Evolutionary conservation across 768 basidiomycete species (phyloP), one percentile per base, ranked within the genome.

Genomic region (Termitomyces bulborhizus): DNA sequence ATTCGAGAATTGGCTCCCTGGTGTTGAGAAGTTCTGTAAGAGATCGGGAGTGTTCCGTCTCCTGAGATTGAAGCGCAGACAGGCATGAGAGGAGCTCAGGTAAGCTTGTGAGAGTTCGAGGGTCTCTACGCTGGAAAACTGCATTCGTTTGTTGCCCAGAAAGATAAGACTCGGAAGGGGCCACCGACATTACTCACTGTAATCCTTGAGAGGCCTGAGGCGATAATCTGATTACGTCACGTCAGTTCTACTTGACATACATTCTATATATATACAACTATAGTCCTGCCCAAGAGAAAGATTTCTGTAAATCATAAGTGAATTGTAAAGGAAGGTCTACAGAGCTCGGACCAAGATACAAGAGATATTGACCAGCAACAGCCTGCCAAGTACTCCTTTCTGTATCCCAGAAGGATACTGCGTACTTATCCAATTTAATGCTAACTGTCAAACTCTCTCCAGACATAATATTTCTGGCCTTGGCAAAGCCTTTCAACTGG

Each of bases 11-110:
- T 4, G 88, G 85, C 29, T 85, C 80, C 47, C 82, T 76, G 55
- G 84, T 77, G 46, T 86, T 80, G 11, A 97, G 75, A 29, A 94
- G 73, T 41, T 81, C 76, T 4, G 88, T 76, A 51, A 97, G 80
- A 7, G 85, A 83, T 51, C 78, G 77, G 15, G 91, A 90, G 15
- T 95, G 79, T 24, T 86, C 78, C 32, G 86, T 76, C 66, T 95
- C 92, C 64, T 88, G 81, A 6, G 86, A 83, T 65, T 95, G 85
- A 46, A 89, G 78, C 29, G 77, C 76, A 15, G 90, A 87, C 16
- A 93, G 77, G 51, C 81, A 83, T n/a, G 86, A 81, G 18, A 93
- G 70, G 41, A 93, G 84, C 58, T 91, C 85, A 12, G 82, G 73
- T 15, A 90, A 66, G 48, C 73, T 84, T 1, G 81, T 88, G 29